These are phyloP conservation scores for Saccharomyces mikatae DNA, from an alignment of 805 yeast genomes.

Conservation along the genomic window DNA sequence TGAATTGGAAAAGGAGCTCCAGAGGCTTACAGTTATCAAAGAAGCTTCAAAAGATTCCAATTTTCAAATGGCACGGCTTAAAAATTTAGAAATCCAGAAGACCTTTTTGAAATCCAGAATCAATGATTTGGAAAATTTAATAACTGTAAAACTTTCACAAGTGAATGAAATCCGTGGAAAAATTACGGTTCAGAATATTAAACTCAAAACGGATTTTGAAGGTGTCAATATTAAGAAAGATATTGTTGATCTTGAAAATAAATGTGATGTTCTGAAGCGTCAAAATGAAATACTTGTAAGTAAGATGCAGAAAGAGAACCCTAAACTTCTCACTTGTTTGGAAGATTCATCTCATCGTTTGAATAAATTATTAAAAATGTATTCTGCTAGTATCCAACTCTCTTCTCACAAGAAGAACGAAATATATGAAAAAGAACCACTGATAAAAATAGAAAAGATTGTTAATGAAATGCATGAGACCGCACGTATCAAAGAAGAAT, in stretches of 20 bases:
- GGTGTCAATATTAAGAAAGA: slow-evolving; percentile 40
- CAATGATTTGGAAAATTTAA: slow-evolving; percentile 42
- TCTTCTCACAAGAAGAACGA: background rate
- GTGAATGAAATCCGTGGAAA: background rate
- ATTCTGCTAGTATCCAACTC: background rate
- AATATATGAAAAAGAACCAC: background rate
- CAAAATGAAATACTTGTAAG: slow-evolving; percentile 39
- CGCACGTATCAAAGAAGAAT: background rate
- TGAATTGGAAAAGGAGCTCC: slow-evolving; percentile 37
- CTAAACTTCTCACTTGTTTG: slow-evolving; percentile 15
- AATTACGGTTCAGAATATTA: background rate
- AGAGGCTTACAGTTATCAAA: slow-evolving; percentile 12
- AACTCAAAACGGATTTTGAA: slow-evolving; percentile 9
- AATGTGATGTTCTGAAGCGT: slow-evolving; percentile 37
- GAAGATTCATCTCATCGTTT: background rate
- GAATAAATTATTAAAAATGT: background rate
- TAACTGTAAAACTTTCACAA: slow-evolving; percentile 40
- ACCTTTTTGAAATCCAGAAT: slow-evolving; percentile 33
- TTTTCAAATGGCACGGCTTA: background rate
- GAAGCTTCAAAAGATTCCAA: slow-evolving; percentile 21
- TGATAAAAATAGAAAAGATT: background rate
- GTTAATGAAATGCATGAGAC: background rate
- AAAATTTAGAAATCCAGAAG: background rate
- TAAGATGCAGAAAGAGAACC: slow-evolving; percentile 28
- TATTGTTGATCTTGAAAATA: slow-evolving; percentile 39